Percentiles rank a stretch among this genome's conserved stretches.
Conservation (phyloP, 139 green algal species). For the Astrephomene gubernaculifera region DNA sequence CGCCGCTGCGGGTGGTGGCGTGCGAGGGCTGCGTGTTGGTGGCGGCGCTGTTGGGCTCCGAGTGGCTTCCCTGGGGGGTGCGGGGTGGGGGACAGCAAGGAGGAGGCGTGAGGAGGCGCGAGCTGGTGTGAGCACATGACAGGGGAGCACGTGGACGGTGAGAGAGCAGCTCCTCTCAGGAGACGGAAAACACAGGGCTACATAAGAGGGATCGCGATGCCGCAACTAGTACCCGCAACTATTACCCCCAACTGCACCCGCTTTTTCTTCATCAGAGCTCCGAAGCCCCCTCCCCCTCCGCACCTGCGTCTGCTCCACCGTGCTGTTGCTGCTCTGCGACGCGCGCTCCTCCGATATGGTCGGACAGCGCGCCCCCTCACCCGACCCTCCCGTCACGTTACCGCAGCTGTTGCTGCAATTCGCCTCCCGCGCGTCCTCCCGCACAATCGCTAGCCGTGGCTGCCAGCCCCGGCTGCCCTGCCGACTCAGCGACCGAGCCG, state of each 20-base stretch:
- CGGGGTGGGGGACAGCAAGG: no score
- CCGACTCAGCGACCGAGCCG: slow-evolving; percentile 7
- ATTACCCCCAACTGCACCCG: no score
- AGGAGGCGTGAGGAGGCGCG: no score
- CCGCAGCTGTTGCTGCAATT: slow-evolving; percentile 16
- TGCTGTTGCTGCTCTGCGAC: neutral
- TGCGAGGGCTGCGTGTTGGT: neutral
- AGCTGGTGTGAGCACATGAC: no score
- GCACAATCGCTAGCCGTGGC: slow-evolving; percentile 34
- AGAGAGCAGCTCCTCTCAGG: no score
- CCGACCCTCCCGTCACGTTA: neutral
- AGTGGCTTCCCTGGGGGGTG: no score
- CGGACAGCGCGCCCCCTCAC: neutral
- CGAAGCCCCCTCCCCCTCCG: neutral
- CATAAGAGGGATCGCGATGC: no score
- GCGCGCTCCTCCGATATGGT: slow-evolving; percentile 15
- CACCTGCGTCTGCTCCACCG: neutral
- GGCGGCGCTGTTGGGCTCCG: neutral
- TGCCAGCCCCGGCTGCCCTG: slow-evolving; percentile 30
- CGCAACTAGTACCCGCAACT: no score
- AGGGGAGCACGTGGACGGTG: no score
- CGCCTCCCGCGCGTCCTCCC: slow-evolving; percentile 41
- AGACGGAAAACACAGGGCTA: no score
- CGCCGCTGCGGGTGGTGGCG: neutral
- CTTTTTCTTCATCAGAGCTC: no score